A percentile compares a stretch with the other conserved stretches of the same genome.
Evolutionary conservation across 2,329 filamentous ascomycete genomes (phyloP).

Genomic region (Penicillium sp.): DNA sequence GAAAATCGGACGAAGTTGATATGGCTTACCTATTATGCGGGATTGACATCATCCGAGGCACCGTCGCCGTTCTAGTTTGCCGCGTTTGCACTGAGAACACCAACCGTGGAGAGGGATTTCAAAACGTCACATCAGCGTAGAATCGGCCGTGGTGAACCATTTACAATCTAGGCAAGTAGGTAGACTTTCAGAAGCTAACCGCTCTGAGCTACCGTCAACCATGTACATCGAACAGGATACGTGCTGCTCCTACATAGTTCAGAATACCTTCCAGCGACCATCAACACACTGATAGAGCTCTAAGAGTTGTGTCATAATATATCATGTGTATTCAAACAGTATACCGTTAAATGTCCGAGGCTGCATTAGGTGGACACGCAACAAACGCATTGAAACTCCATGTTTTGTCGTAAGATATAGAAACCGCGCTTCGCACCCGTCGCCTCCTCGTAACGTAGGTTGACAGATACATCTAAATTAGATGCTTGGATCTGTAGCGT

Average conservation of each 20-base stretch:
- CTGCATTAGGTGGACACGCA: slow-evolving; percentile 23
- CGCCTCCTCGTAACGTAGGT: slow-evolving; percentile 16
- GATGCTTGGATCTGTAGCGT: slow-evolving; percentile 66
- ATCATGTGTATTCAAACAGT: slow-evolving; percentile 30
- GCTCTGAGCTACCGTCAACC: neutral
- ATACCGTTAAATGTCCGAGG: slow-evolving; percentile 26
- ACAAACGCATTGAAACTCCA: slow-evolving; percentile 29
- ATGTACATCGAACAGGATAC: neutral
- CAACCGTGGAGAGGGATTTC: slow-evolving; percentile 22
- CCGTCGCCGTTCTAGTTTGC: slow-evolving; percentile 37
- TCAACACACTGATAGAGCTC: slow-evolving; percentile 6
- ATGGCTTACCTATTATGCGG: slow-evolving; percentile 20
- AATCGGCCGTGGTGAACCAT: neutral
- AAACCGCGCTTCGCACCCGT: slow-evolving; percentile 22
- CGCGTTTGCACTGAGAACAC: slow-evolving; percentile 37
- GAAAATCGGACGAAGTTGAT: slow-evolving; percentile 3
- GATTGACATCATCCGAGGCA: slow-evolving; percentile 46
- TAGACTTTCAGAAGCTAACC: neutral
- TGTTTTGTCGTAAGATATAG: slow-evolving; percentile 27
- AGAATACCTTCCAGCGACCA: neutral
- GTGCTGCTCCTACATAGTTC: neutral
- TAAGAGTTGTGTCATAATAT: slow-evolving; percentile 23
- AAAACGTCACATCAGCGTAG: slow-evolving; percentile 15
- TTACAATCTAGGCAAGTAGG: neutral
- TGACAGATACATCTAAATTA: slow-evolving; percentile 56